These are phyloP conservation scores for Quercus variabilis DNA, from an alignment of 306 rosid species.

Conservation along the genomic window DNA sequence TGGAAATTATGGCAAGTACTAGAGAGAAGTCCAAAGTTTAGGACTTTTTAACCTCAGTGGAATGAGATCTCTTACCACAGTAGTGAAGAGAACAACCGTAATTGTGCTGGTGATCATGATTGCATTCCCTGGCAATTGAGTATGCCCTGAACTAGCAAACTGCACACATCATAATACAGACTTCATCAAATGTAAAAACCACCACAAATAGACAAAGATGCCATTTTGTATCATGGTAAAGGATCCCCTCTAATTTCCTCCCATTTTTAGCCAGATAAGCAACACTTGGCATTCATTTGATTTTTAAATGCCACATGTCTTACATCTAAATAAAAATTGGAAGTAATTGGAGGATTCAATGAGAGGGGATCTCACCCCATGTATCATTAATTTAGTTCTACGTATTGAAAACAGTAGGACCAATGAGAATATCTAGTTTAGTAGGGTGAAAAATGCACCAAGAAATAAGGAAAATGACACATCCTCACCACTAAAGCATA, in stretches of 20 bases:
- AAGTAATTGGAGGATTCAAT: too few relatives aligned
- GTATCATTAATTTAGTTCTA: neutral
- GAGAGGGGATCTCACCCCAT: too few relatives aligned
- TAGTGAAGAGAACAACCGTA: conserved; percentile 56
- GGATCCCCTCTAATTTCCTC: too few relatives aligned
- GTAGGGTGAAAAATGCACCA: neutral
- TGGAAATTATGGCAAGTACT: neutral
- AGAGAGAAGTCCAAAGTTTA: neutral
- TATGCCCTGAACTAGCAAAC: conserved; percentile 55
- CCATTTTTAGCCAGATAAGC: too few relatives aligned
- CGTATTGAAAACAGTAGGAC: neutral
- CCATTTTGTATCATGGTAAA: neutral
- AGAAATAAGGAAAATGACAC: neutral
- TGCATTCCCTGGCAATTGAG: conserved; percentile 45
- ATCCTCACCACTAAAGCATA: neutral
- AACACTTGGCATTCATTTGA: too few relatives aligned
- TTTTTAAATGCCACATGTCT: too few relatives aligned
- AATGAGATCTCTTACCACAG: conserved; percentile 38
- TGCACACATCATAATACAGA: conserved; percentile 18
- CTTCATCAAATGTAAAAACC: neutral
- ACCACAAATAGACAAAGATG: neutral
- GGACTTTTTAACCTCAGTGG: neutral
- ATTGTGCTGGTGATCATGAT: conserved; percentile 64
- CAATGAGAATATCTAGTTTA: neutral
- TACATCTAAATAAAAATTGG: too few relatives aligned